These are phyloP conservation scores for Microbotryomycetes sp. DNA, from an alignment of 1,284 basidiomycete genomes.

Conservation along the genomic window DNA sequence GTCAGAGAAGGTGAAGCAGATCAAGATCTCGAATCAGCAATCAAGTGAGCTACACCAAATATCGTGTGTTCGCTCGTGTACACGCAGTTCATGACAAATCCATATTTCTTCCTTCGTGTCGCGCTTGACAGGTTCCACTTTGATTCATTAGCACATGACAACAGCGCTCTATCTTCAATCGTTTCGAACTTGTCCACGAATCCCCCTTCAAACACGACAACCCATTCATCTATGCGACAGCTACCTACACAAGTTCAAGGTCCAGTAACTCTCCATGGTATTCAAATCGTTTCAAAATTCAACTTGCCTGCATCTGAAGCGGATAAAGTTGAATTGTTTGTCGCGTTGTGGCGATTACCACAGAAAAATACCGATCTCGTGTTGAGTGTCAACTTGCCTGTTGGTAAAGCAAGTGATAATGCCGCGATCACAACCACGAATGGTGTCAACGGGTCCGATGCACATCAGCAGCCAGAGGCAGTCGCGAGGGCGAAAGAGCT, in stretches of 20 bases:
- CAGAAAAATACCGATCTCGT: conserved; percentile 59
- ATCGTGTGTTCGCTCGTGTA: conserved; percentile 7
- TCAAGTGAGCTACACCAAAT: conserved; percentile 33
- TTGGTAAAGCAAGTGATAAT: conserved; percentile 47
- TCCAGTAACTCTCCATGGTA: conserved; percentile 60
- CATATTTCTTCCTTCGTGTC: conserved; percentile 24
- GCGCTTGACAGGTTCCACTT: conserved; percentile 81
- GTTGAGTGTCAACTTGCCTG: conserved; percentile 70
- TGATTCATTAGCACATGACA: conserved; percentile 84
- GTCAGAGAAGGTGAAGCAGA: conserved; percentile 56
- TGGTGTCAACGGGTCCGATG: conserved; percentile 45
- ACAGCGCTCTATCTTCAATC: conserved; percentile 56
- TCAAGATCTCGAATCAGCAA: conserved; percentile 45
- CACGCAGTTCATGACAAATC: no score
- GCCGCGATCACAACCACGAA: conserved; percentile 46
- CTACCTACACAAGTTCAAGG: conserved; percentile 49
- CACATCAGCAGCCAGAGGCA: conserved; percentile 38
- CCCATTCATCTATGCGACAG: conserved; percentile 11
- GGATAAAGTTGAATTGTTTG: conserved; percentile 65
- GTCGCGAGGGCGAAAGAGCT: conserved; percentile 41
- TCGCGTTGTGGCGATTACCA: conserved; percentile 70
- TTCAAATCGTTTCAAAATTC: conserved; percentile 70
- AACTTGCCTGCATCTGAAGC: conserved; percentile 49
- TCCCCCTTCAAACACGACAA: background rate
- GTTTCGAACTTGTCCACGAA: conserved; percentile 48